Evolutionary conservation across 345 rosid genomes (phyloP), one percentile per base, ranked within the genome.

Genomic region (Chamaenerion angustifolium): DNA sequence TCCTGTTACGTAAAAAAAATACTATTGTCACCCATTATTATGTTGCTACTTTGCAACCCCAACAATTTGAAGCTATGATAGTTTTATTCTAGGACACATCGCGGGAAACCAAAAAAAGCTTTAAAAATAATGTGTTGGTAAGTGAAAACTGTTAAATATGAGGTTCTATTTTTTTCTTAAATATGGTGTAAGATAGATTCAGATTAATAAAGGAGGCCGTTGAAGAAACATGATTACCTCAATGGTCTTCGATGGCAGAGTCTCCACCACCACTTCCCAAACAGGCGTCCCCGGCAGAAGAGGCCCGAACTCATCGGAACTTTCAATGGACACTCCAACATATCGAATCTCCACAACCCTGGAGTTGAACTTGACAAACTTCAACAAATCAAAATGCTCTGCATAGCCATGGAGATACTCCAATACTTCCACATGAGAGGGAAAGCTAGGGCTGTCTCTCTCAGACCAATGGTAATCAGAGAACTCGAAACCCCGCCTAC

Each of bases 351-450:
- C 73, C 61, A 79, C 75, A 58, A 83, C 98, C 75, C 70, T 81
- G 15, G 95, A 79, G 21, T 76, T 76, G 70, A 74, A 81, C 71
- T 25, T 73, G 41, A 89, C 65, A 48, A 52, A 61, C 65, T 77
- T 83, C 11, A 79, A 54, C 59, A 89, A 45, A 60, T 85, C 94
- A 49, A 83, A 83, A 62, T 73, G 78, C 17, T 64, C 56, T 41
- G 83, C 94, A 50, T 83, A 89, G 31, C 83, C 74, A 16, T 74
- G 76, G 69, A 85, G 71, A 76, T 85, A 89, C n/a, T 83, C 95
- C 56, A 83, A 44, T n/a, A 89, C 48, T 70, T 85, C 84, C 40
- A 49, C 10, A 55, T 85, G 66, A 40, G 82, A 63, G 43, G 97
- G 97, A 54, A 83, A 85, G 58, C 44, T 57, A 0, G 69, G 54